Evolutionary conservation across 1,284 basidiomycete genomes (phyloP), one percentile per base, ranked within the genome.

Genomic region (Naganishia sp.): DNA sequence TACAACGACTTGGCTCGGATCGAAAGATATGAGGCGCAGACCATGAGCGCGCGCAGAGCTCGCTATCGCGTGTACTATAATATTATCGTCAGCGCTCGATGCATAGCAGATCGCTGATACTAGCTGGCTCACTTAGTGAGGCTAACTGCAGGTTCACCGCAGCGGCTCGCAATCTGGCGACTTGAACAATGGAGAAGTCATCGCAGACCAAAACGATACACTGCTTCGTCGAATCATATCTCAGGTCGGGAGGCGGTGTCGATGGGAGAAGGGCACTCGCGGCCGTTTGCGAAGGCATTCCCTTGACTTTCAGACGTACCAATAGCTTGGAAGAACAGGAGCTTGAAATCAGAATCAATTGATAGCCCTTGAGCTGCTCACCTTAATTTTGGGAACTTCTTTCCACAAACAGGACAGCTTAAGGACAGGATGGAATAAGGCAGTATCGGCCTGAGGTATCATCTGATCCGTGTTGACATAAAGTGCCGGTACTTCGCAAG

Each of bases 381-480:
- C 57, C 21, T 60, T 46, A 33, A 60, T 60, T 39, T 33, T 48
- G 23, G 45, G 31, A 3, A 46, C 33, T 25, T 60, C 46, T 46
- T 33, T 60, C 57, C 57, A 60, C 15, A 60, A 33, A 48, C 57
- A 60, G 45, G 57, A 60, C 39, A 60, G 31, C 46, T 60, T 60
- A 13, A 60, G 46, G 21, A 50, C 46, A 21, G 57, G 45, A 48
- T 49, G 48, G 31, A 60, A 60, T 21, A 60, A 18, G 43, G 31
- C n/a, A 23, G 33, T 11, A 39, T 60, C 46, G 44, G 57, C 57
- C 31, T 60, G 57, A 23, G 57, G 57, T n/a, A 60, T 36, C 57
- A 60, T 60, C n/a, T 60, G 57, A 15, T 15, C 31, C n/a, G 57
- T 60, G n/a, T 60, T 49, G 10, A 60, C 57, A 33, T 49, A 60